Percentiles rank a stretch among this genome's conserved stretches.
These are phyloP conservation scores for Hebeloma cylindrosporum DNA, from an alignment of 768 basidiomycete genomes.

Conservation along the genomic window DNA sequence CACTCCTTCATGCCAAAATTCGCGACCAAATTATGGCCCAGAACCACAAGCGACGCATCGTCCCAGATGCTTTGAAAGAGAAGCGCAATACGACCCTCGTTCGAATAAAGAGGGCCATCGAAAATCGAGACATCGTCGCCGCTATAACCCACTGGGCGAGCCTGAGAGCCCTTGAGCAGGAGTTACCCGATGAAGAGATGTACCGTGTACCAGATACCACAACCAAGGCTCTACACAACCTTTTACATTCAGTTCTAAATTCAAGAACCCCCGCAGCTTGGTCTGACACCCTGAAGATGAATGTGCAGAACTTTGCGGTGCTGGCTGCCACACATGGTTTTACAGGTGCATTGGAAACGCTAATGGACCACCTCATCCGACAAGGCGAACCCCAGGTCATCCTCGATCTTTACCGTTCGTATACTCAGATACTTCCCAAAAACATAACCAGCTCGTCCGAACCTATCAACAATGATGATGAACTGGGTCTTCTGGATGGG, in stretches of 20 bases:
- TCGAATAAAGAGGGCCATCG: conserved; percentile 15
- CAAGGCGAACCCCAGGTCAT: conserved; percentile 40
- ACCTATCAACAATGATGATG: conserved; percentile 2
- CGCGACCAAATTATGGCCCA: conserved; percentile 26
- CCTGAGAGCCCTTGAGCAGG: conserved; percentile 12
- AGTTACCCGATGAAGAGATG: conserved; percentile 7
- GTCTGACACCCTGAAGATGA: conserved; percentile 7
- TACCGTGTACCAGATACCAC: too few species aligned
- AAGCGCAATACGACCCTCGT: conserved; percentile 18
- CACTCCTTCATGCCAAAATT: conserved; percentile 21
- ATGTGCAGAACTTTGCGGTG: conserved; percentile 49
- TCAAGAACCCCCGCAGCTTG: background rate
- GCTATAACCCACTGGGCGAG: conserved; percentile 18
- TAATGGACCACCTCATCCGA: conserved; percentile 48
- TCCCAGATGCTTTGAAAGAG: conserved; percentile 16
- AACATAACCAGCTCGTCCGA: conserved; percentile 12
- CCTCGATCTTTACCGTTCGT: conserved; percentile 45
- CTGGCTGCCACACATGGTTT: conserved; percentile 44
- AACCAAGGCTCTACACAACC: too few species aligned
- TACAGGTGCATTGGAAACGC: conserved; percentile 47
- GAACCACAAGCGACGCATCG: conserved; percentile 15
- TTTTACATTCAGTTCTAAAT: too few species aligned
- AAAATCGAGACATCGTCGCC: conserved; percentile 9
- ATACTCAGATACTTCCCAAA: conserved; percentile 26
- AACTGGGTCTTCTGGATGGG: conserved; percentile 14